Base-by-base conservation (phyloP, 352 stramenopile species). In the Globisporangium acanthophoron region DNA sequence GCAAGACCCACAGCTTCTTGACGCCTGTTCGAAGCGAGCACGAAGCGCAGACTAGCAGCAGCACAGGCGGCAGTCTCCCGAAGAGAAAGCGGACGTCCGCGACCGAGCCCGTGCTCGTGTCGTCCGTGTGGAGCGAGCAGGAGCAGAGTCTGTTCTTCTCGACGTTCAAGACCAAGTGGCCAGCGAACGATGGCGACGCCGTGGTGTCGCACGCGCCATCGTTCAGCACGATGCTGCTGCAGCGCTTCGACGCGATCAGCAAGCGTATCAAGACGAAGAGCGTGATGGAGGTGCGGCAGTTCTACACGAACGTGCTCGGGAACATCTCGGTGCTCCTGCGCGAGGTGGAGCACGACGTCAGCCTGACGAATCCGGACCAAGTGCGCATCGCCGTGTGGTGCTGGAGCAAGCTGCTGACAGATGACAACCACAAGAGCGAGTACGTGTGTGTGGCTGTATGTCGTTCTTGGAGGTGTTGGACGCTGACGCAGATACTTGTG, bases 331-430 rank as follows among this genome's bases (percentile, higher is more conserved):
- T 68, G 18, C 56, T 90, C 48, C 61, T 88, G 44, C 43, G 71
- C 3, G 43, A 65, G 39, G 66, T 78, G 16, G 59, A 74, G 18
- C 73, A 90, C 60, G 80, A 90, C 43, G 74, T 90, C 45, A 69
- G 88, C 41, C 37, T 90, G 33, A 69, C 67, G 31, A 87, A 90
- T 50, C 66, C 76, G 0, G 80, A 90, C 44, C 69, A 88, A 69
- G 70, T 85, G n/a, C 80, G 80, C 29, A 86, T 90, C 59, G 76
- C 78, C 29, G 64, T 90, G 3, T 85, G 80, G 74, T 90, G 80
- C 50, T 90, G 78, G 77, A 69, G 70, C 58, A 90, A 90, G 59
- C 39, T 90, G 35, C 63, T 79, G 63, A 59, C 52, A 27, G 66
- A 86, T 43, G 62, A 73, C 47, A 65, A 62, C 37, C 64, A 78